Evolutionary conservation across 441 rosid genomes (phyloP), one percentile per base, ranked within the genome.

Genomic region (Gossypium schwendimanii): DNA sequence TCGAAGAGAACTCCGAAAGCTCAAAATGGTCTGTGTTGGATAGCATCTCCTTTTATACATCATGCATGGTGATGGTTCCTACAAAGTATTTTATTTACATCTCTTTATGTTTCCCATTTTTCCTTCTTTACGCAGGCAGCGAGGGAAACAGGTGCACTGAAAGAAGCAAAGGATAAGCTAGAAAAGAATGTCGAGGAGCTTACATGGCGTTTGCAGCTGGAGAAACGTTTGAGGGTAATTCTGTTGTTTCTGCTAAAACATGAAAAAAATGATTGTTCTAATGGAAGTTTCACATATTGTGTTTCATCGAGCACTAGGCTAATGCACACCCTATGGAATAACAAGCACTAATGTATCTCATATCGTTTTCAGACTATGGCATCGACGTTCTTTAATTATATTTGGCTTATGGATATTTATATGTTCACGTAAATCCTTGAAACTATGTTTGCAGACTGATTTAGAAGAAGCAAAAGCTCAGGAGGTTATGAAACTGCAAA

Each of bases 131-230:
- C 76, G 69, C 83, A 95, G 99, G 99, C 91, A 70, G 86, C 99
- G 62, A 91, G 95, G 86, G 98, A 95, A 81, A 93, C 99, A 0
- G 99, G 99, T 57, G 99, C 98, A 47, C 91, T 95, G 33, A 91
- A 93, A 79, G 99, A 95, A 81, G 99, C 98, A 62, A 95, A 95
- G 81, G 92, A 95, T 86, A 93, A 93, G 86, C 98, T 96, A 55
- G 98, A 93, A 85, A 93, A 93, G 79, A 88, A 81, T 55, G 97
- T 93, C 8, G 99, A 96, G 86, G 99, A 96, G 73, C 97, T 96
- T 78, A 91, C 98, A 33, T 96, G 97, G 95, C 94, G 98, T 71
- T 77, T 91, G 61, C 98, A 93, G 73, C 78, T 96, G 78, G 99
- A 96, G 84, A 93, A 93, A 74, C 98, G 98, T 69, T 76, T 86